These are phyloP conservation scores for Leccinum variabile DNA, from an alignment of 1,284 basidiomycete genomes.

Conservation along the genomic window DNA sequence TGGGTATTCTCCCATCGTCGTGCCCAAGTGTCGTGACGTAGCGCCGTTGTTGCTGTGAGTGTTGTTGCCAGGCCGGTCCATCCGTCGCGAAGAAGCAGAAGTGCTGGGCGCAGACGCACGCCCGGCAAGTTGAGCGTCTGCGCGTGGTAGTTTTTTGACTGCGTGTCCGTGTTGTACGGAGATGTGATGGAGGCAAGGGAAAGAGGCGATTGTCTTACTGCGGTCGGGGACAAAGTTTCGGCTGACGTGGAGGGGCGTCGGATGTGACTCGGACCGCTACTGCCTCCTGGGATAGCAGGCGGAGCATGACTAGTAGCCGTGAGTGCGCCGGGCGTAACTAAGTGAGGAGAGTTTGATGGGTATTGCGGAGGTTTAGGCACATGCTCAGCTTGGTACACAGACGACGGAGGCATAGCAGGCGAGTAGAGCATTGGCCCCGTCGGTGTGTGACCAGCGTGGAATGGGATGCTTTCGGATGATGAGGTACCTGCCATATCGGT, in stretches of 20 bases:
- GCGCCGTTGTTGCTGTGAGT: background rate
- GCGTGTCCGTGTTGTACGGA: conserved; percentile 35
- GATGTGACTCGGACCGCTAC: conserved; percentile 25
- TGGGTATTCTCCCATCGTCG: conserved; percentile 20
- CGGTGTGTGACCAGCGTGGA: conserved; percentile 30
- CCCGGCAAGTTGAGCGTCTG: conserved; percentile 51
- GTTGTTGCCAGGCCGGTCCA: conserved; percentile 35
- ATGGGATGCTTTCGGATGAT: conserved; percentile 31
- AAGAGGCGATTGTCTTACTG: conserved; percentile 35
- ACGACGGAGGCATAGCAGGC: conserved; percentile 19
- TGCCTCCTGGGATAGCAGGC: conserved; percentile 6
- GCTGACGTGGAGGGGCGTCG: conserved; percentile 29
- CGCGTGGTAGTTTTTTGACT: conserved; percentile 56
- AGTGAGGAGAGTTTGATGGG: conserved; percentile 30
- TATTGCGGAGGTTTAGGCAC: conserved; percentile 29
- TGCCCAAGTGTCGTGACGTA: background rate
- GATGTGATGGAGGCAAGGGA: conserved; percentile 36
- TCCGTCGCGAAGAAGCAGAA: conserved; percentile 24
- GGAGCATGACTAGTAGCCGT: conserved; percentile 20
- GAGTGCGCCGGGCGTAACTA: conserved; percentile 24
- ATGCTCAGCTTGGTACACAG: conserved; percentile 31
- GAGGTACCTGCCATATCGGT: conserved; percentile 32
- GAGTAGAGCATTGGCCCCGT: conserved; percentile 31
- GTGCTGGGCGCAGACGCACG: conserved; percentile 49
- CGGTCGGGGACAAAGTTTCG: conserved; percentile 30